Base-by-base conservation (phyloP, 805 yeast genomes). In the Kodamaea laetipori region DNA sequence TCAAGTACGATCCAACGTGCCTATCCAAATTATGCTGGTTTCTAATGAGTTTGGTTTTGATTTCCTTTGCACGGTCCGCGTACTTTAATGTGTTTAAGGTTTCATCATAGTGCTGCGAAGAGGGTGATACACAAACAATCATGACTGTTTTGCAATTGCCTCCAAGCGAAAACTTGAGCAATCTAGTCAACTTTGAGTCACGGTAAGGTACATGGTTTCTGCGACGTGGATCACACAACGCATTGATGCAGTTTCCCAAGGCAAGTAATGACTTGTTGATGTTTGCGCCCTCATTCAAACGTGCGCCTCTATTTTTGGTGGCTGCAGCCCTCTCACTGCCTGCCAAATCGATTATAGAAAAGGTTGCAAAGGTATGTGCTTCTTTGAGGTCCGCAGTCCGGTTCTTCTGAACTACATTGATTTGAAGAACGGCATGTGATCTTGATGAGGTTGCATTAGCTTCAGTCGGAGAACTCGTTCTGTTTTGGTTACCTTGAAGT, bases 281-380 rank as follows among this genome's bases (percentile, higher is more conserved):
- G 60, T 88, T 88, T 10, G 97, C 98, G 19, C 98, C 97, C 61
- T 92, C 98, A 44, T 80, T 78, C 10, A 92, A 71, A 38, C 96
- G 67, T 23, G 74, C 78, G 0, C 98, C 98, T 36, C 89, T 65
- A 61, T 92, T 92, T 51, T 78, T 80, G 0, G 98, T 90, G 0
- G 94, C 85, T 0, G 94, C 82, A 0, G 98, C 98, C 32, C 98
- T 71, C 66, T 92, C 98, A 63, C 95, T 86, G 4, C 98, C 98
- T 0, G 98, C 98, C 35, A 92, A 66, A 62, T 92, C 98, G 37
- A 92, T 90, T 19, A 92, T 84, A 0, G 94, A 84, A 23, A 90
- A 67, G 0, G 95, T 87, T 0, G 95, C 90, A 64, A 77, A 82
- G 0, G 83, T 79, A 51, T 84, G 90, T 24, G 81, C 75, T 55